phyloP scores from a whole-genome alignment of 2,329 filamentous ascomycete species.

The Aspergillus pseudoviridinutans region DNA sequence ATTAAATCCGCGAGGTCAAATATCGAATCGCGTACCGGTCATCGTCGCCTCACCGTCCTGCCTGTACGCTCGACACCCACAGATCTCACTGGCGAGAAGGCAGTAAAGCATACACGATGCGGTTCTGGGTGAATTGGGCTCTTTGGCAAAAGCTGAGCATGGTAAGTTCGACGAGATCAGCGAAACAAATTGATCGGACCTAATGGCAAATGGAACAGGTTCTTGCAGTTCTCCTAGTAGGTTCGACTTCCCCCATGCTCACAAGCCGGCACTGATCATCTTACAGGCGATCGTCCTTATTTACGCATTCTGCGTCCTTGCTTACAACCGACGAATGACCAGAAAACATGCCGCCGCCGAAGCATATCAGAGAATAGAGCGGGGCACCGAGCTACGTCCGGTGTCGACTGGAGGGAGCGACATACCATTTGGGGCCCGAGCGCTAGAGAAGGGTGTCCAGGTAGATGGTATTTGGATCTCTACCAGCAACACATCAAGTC shows the following conservation, averaged over 20 bases:
- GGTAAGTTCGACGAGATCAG: conserved; percentile 52
- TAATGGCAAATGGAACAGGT: conserved; percentile 50
- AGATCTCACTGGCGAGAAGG: not conserved
- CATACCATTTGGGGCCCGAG: conserved; percentile 81
- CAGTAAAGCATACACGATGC: conserved; percentile 21
- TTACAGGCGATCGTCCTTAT: conserved; percentile 60
- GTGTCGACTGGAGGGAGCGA: conserved; percentile 54
- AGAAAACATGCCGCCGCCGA: conserved; percentile 62
- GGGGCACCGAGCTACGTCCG: conserved; percentile 50
- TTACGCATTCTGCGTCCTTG: conserved; percentile 63
- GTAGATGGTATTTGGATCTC: conserved; percentile 82
- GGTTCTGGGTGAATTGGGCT: conserved; percentile 67
- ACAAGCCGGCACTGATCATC: conserved; percentile 25
- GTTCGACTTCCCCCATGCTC: conserved; percentile 5
- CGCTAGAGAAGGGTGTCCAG: conserved; percentile 76
- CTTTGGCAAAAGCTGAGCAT: conserved; percentile 90
- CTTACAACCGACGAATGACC: conserved; percentile 52
- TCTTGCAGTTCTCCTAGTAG: conserved; percentile 65
- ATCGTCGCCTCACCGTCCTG: not conserved
- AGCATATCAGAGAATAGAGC: conserved; percentile 58
- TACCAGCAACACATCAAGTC: conserved; percentile 38
- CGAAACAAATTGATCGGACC: not conserved
- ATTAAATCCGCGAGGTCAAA: not conserved
- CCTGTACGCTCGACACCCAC: not conserved
- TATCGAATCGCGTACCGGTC: not conserved